Conservation (phyloP, 2,329 filamentous ascomycete genomes). For the Sordariomycetes sp. region DNA sequence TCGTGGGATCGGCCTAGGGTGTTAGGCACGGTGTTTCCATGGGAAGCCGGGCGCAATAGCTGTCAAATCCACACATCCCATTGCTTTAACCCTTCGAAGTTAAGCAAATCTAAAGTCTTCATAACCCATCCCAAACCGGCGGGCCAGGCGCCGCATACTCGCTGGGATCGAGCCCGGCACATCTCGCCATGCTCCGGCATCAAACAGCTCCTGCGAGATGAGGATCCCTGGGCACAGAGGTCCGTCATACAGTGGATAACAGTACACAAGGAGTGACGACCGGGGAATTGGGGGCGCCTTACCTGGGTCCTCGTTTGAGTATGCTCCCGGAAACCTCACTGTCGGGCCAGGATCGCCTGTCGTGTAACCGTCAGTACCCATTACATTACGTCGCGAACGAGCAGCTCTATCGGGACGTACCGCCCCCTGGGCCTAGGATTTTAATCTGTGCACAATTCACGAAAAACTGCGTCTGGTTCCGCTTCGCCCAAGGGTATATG, state of each 20-base stretch:
- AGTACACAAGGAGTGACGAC: no score
- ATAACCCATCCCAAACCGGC: neutral
- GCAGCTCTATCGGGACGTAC: neutral
- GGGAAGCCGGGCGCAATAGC: no score
- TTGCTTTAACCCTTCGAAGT: no score
- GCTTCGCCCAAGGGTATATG: constrained; percentile 28
- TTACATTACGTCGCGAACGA: no score
- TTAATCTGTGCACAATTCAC: constrained; percentile 32
- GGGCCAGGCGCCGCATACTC: neutral
- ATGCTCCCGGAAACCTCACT: neutral
- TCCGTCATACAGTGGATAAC: no score
- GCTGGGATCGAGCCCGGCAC: neutral
- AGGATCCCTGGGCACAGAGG: neutral
- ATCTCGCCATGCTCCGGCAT: neutral
- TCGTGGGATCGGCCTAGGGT: no score
- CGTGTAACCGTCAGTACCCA: neutral
- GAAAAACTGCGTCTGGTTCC: constrained; percentile 25
- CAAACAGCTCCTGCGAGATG: neutral
- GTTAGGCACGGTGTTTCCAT: no score
- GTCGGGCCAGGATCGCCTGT: neutral
- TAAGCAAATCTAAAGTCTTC: no score
- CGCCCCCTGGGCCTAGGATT: constrained; percentile 15
- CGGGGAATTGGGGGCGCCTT: neutral
- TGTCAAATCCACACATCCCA: no score
- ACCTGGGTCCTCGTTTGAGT: neutral